Conservation (phyloP, 2,329 filamentous ascomycete genomes). For the Waltergamsia citrina region DNA sequence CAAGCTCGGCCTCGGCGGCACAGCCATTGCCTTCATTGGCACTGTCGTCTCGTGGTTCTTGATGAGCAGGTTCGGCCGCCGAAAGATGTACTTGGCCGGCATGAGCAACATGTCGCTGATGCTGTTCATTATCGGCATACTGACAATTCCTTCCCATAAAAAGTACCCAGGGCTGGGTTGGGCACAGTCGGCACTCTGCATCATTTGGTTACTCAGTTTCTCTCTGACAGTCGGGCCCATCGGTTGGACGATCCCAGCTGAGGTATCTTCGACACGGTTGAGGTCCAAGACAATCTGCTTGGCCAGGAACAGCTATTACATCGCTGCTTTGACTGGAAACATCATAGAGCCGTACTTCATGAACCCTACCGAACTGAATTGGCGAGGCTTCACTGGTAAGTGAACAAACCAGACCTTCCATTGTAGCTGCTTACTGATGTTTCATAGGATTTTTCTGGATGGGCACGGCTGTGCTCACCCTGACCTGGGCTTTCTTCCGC, state of each 20-base stretch:
- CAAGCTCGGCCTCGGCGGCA: conserved; percentile 11
- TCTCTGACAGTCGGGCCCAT: conserved; percentile 26
- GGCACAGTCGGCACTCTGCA: conserved; percentile 20
- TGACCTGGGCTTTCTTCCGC: conserved; percentile 12
- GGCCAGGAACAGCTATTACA: conserved; percentile 10
- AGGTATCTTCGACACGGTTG: conserved; percentile 24
- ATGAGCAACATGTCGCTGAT: conserved; percentile 19
- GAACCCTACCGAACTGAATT: conserved; percentile 25
- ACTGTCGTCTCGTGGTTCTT: conserved; percentile 26
- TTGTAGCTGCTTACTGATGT: too few species aligned
- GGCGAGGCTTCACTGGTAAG: conserved; percentile 1
- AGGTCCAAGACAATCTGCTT: conserved; percentile 21
- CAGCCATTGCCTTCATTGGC: conserved; percentile 24
- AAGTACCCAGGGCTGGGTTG: conserved; percentile 15
- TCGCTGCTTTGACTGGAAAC: conserved; percentile 10
- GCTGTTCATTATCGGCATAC: conserved; percentile 25
- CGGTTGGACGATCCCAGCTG: conserved; percentile 24
- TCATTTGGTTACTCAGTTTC: conserved; percentile 28
- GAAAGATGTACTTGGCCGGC: conserved; percentile 25
- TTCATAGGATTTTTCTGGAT: conserved; percentile 2
- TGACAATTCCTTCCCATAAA: conserved; percentile 21
- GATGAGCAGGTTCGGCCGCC: conserved; percentile 23
- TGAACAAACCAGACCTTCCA: too few species aligned
- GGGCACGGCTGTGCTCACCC: not conserved
- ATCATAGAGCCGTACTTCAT: conserved; percentile 20